Evolutionary conservation across 345 rosid genomes (phyloP), one percentile per base, ranked within the genome.

Genomic region (Eutrema yunnanense): DNA sequence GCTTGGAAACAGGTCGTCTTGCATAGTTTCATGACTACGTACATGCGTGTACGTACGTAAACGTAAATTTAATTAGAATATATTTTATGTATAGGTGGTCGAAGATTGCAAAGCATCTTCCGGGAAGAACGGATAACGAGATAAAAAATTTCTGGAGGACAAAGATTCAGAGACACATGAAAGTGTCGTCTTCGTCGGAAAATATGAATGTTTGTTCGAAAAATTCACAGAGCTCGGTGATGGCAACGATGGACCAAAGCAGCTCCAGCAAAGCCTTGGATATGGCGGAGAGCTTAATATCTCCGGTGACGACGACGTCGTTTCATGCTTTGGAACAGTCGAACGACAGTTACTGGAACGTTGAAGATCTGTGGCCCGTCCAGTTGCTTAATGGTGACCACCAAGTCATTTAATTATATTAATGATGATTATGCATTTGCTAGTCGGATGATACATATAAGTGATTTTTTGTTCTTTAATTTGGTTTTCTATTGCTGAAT

Each of bases 141-240:
- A 95, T 95, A 79, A 95, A 95, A 80, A 95, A 95, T 44, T 92
- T 79, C 43, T 95, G 99, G 98, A 90, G 99, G 78, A 90, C 98
- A 0, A 83, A 90, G 78, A 88, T 92, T 73, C 98, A 95, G 79
- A 92, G 87, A 76, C 96, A 87, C 42, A 85, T 86, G 13, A 90
- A 90, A 62, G 32, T 11, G 26, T 43, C 73, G 3, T 44, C 65
- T 16, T 16, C 16, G 16, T 16, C 16, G 0, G 55, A 33, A 14
- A 51, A 29, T 27, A 55, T 34, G 46, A 62, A 41, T 40, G n/a
- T 36, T 66, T 16, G 44, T 65, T 38, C 63, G 5, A 51, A 36
- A 37, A 73, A 73, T 29, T 65, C 78, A 33, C 72, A 73, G 46
- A 66, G 37, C 66, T 57, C 78, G 12, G 73, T 30, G 62, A 38